phyloP scores from a whole-genome alignment of 805 yeast species.

The Groenewaldozyma salmanticensis region DNA sequence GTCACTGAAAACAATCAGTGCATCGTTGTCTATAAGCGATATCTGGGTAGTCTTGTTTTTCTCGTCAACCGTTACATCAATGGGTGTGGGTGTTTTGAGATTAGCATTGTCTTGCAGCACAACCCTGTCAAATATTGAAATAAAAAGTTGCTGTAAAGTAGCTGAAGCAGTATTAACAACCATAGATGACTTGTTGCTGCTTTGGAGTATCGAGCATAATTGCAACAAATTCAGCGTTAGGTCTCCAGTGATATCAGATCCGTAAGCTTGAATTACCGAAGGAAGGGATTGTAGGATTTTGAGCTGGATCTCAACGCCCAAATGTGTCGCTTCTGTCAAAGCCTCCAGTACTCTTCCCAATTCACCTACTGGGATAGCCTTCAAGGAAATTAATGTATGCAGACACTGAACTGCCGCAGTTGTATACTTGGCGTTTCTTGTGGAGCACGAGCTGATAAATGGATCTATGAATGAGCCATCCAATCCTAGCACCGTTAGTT shows the following conservation, averaged over 20 bases:
- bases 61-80: conserved; percentile 18
- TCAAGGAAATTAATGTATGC: conserved; percentile 46
- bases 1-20: conserved; percentile 60
- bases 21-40: conserved; percentile 51
- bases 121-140: conserved; percentile 65
- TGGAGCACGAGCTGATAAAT: conserved; percentile 58
- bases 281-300: conserved; percentile 81
- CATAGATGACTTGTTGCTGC: conserved; percentile 58
- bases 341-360: conserved; percentile 52
- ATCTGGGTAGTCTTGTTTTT: conserved; percentile 5
- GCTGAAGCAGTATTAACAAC: conserved; percentile 90
- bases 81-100: not conserved
- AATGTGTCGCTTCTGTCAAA: conserved; percentile 59
- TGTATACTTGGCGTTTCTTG: conserved; percentile 66
- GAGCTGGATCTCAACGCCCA: conserved; percentile 75
- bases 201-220: conserved; percentile 65
- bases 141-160: conserved; percentile 76
- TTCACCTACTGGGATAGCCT: conserved; percentile 44
- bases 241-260: conserved; percentile 43
- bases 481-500: conserved; percentile 28
- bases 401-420: conserved; percentile 64
- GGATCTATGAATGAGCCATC: conserved; percentile 60
- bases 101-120: conserved; percentile 31
- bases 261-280: conserved; percentile 55
- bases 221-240: conserved; percentile 48